Evolutionary conservation across 495 filamentous ascomycete species (phyloP).

Genomic region (Podospora didyma): DNA sequence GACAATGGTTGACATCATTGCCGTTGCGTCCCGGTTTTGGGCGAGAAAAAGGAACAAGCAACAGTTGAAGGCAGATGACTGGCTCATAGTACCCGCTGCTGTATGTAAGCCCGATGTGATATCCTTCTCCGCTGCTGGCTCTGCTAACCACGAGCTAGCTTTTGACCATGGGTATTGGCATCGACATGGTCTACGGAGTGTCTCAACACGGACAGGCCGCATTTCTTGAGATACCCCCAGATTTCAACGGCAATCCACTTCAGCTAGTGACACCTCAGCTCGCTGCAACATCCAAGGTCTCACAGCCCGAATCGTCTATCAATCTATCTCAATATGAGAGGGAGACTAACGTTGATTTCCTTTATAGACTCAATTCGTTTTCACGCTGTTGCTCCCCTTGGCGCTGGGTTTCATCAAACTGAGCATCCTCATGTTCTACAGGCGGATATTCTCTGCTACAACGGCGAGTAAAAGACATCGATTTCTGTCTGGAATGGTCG

Average conservation of each 20-base stretch:
- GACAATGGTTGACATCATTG: constrained; percentile 11
- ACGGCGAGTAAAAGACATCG: constrained; percentile 2
- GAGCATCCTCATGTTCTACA: constrained; percentile 29
- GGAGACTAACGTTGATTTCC: too few relatives aligned
- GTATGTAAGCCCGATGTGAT: constrained; percentile 9
- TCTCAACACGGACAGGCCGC: constrained; percentile 15
- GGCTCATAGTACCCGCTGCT: constrained; percentile 26
- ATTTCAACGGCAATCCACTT: constrained; percentile 4
- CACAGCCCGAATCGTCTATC: too few relatives aligned
- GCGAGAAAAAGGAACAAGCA: constrained; percentile 20
- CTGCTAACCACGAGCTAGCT: constrained; percentile 5
- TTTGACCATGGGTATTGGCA: constrained; percentile 14
- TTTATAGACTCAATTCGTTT: constrained; percentile 19
- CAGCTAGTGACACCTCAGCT: constrained; percentile 7
- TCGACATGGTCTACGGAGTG: constrained; percentile 5
- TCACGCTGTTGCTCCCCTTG: constrained; percentile 18
- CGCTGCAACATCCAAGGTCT: too few relatives aligned
- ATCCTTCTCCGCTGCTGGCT: not conserved
- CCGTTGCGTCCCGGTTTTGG: constrained; percentile 16
- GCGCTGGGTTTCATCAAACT: constrained; percentile 23
- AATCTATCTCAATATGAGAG: too few relatives aligned
- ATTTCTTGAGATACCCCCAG: not conserved
- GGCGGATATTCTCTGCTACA: constrained; percentile 22
- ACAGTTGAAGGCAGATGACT: constrained; percentile 26
- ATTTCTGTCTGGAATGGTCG: constrained; percentile 11